Base-by-base conservation (phyloP, 2,329 filamentous ascomycete species). In the Diaporthe aspalathi region DNA sequence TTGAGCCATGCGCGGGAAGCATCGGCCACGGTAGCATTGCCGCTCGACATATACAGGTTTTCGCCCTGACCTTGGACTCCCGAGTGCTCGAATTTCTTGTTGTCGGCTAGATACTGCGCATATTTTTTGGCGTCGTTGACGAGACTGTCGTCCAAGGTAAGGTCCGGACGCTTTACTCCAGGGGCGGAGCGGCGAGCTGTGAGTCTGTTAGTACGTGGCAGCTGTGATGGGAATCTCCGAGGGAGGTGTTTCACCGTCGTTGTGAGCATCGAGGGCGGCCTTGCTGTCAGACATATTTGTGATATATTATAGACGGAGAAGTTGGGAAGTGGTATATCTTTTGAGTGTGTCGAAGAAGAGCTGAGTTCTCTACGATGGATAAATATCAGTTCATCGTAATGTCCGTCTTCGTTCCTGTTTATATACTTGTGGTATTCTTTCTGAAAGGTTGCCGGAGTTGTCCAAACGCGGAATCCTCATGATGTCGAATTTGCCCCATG, bases 31-130 rank as follows among this genome's bases (percentile, higher is more conserved):
- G 20, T 57, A 32, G 43, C 68, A 38, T 62, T 45, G 0, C 63
- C 68, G 3, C 35, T 66, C 1, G 65, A 67, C 62, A 60, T 73
- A 66, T 40, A 73, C 6, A 73, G 40, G 47, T 73, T 73, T 35
- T 73, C 72, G 7, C 72, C 72, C 32, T 63, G 60, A 1, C 60
- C 60, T 2, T 24, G 14, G 22, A 32, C 53, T n/a, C 67, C 67
- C 14, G 67, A 68, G 67, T 68, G 67, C 38, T 56, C 50, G 7
- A 68, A 60, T 4, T 35, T 68, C 16, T 47, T 47, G 27, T 32
- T 63, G 3, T 63, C 43, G 4, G 60, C 60, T 17, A 63, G 27
- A 35, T 49, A 35, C 45, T 63, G 60, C 11, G 60, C 60, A 20
- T 63, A 63, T 17, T 35, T 35, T 43, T 38, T 32, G 27, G 60